A percentile compares a stretch with the other conserved stretches of the same genome.
These are phyloP conservation scores for Vachellia pachyceras DNA, from an alignment of 306 rosid species.

Conservation along the genomic window DNA sequence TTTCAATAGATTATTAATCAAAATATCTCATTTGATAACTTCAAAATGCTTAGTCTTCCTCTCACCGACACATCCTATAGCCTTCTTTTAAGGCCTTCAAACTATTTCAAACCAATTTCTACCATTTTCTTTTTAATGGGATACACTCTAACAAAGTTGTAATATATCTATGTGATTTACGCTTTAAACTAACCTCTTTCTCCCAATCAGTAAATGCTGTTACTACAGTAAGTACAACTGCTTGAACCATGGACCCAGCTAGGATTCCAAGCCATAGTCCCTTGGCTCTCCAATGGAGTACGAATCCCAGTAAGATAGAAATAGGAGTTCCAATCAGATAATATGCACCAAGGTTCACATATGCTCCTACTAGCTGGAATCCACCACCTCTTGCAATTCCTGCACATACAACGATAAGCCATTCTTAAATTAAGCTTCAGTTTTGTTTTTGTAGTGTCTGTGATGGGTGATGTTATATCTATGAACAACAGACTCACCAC, in stretches of 20 bases:
- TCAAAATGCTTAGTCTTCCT: too few relatives aligned
- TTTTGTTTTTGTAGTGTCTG: not conserved
- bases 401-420: not conserved
- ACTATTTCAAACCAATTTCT: too few relatives aligned
- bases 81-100: too few relatives aligned
- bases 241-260: conserved; percentile 41
- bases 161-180: too few relatives aligned
- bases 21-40: too few relatives aligned
- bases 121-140: too few relatives aligned
- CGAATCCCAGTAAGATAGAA: conserved; percentile 44
- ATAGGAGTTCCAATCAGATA: conserved; percentile 48
- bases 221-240: conserved; percentile 35
- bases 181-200: conserved; percentile 19
- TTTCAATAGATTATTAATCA: too few relatives aligned
- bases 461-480: not conserved
- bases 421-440: not conserved
- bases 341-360: conserved; percentile 53
- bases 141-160: not conserved
- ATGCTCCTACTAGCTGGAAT: conserved; percentile 47
- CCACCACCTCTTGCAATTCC: conserved; percentile 60
- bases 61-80: too few relatives aligned
- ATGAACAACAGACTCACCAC: conserved; percentile 38
- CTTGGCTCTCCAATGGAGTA: conserved; percentile 34
- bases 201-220: conserved; percentile 49
- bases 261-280: conserved; percentile 55